These are phyloP conservation scores for Athelia psychrophila DNA, from an alignment of 1,284 basidiomycete species.

Conservation along the genomic window DNA sequence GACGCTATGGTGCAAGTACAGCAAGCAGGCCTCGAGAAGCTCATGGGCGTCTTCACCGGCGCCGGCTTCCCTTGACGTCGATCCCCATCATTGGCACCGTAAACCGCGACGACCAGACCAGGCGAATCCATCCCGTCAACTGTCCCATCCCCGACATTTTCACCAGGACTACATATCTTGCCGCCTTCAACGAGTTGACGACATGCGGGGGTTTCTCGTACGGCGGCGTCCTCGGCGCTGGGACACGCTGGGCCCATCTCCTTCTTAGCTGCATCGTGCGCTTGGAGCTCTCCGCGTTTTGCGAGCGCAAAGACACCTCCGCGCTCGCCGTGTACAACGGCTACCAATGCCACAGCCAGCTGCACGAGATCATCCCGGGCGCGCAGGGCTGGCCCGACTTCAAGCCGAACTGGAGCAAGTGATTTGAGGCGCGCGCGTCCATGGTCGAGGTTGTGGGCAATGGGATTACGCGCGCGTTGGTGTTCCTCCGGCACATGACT, in stretches of 20 bases:
- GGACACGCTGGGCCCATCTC: slow-evolving; percentile 97
- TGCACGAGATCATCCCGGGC: slow-evolving; percentile 87
- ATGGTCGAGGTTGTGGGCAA: slow-evolving; percentile 76
- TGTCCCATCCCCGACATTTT: slow-evolving; percentile 99
- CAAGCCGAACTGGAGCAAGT: slow-evolving; percentile 85
- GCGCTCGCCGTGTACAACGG: slow-evolving; percentile 97
- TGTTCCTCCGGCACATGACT: slow-evolving; percentile 88
- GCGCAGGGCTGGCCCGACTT: slow-evolving; percentile 87
- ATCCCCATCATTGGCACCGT: slow-evolving; percentile 80
- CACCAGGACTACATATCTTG: slow-evolving; percentile 61
- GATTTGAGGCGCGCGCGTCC: slow-evolving; percentile 88
- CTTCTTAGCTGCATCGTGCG: slow-evolving; percentile 78
- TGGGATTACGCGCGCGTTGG: slow-evolving; percentile 55
- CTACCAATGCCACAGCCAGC: slow-evolving; percentile 93
- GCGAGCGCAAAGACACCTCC: slow-evolving; percentile 79
- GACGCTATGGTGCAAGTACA: slow-evolving; percentile 91
- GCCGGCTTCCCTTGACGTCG: slow-evolving; percentile 67
- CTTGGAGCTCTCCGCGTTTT: slow-evolving; percentile 80
- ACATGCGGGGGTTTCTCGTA: slow-evolving; percentile 99
- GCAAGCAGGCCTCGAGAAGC: slow-evolving; percentile 51
- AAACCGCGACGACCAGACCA: slow-evolving; percentile 54
- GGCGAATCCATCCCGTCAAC: slow-evolving; percentile 78
- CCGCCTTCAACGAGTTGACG: slow-evolving; percentile 82
- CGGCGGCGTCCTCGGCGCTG: slow-evolving; percentile 96
- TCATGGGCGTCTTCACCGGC: slow-evolving; percentile 62